A percentile compares a stretch with the other conserved stretches of the same genome.
These are phyloP conservation scores for Peribolospora kevripleyi DNA, from an alignment of 768 basidiomycete species.

Conservation along the genomic window DNA sequence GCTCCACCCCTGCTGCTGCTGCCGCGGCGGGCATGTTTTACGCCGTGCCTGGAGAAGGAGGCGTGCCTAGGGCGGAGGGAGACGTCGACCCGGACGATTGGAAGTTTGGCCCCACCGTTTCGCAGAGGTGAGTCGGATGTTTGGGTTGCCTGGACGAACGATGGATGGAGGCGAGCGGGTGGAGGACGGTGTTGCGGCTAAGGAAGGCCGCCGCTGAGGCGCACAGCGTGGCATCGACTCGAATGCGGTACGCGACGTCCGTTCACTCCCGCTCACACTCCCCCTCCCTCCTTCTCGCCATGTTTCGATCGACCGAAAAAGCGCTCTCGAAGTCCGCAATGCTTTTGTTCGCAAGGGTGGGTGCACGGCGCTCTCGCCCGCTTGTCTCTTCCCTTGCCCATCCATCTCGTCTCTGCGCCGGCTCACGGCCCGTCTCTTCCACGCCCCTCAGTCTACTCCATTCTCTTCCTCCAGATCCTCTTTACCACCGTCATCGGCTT, in stretches of 20 bases:
- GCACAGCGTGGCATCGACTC: constrained; percentile 2
- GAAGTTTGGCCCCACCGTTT: no score
- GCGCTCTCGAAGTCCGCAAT: constrained; percentile 48
- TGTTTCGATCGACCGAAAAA: constrained; percentile 54
- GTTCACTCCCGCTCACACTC: neutral
- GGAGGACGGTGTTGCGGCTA: neutral
- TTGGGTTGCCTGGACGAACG: no score
- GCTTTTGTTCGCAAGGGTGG: constrained; percentile 60
- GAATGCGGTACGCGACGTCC: neutral
- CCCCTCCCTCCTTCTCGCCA: constrained; percentile 28
- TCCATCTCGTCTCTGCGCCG: no score
- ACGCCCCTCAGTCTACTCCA: constrained; percentile 32
- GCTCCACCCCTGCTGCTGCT: no score
- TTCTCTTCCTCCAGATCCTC: constrained; percentile 35
- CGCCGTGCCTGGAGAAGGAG: no score
- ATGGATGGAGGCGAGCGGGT: constrained; percentile 16
- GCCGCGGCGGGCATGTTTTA: no score
- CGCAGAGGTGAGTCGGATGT: no score
- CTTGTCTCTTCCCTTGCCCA: no score
- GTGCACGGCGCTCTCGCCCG: neutral
- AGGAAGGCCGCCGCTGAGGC: neutral
- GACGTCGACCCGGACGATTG: no score
- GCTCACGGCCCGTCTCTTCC: constrained; percentile 1
- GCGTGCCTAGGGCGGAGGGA: no score
- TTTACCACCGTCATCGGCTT: constrained; percentile 60